Evolutionary conservation across 2,329 filamentous ascomycete genomes (phyloP).

Genomic region (Aspergillus tubingensis): DNA sequence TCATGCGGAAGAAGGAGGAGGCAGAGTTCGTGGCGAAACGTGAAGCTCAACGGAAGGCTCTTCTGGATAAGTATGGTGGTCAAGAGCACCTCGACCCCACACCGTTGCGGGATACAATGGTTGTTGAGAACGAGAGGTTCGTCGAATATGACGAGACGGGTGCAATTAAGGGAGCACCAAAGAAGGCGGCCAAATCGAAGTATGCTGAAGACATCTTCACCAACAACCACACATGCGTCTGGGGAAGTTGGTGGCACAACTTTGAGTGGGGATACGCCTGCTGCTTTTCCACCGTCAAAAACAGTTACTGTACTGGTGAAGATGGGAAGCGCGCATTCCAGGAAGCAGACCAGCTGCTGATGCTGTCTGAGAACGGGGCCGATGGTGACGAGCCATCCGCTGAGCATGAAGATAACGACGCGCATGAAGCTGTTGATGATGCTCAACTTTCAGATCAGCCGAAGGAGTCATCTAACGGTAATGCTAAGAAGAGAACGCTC

Average conservation of each 20-base stretch:
- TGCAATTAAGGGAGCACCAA: slow-evolving; percentile 81
- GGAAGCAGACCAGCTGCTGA: slow-evolving; percentile 66
- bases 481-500: slow-evolving; percentile 70
- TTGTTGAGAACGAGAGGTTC: slow-evolving; percentile 81
- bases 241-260: slow-evolving; percentile 96
- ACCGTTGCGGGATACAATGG: slow-evolving; percentile 64
- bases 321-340: slow-evolving; percentile 81
- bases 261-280: slow-evolving; percentile 97
- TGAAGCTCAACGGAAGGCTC: slow-evolving; percentile 65
- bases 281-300: slow-evolving; percentile 90
- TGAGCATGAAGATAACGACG: slow-evolving; percentile 19
- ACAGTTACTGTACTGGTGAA: slow-evolving; percentile 95
- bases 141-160: slow-evolving; percentile 94
- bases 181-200: slow-evolving; percentile 78
- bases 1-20: slow-evolving; percentile 75
- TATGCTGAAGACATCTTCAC: slow-evolving; percentile 84
- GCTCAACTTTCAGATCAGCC: slow-evolving; percentile 28
- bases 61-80: slow-evolving; percentile 81
- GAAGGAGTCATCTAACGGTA: slow-evolving; percentile 36
- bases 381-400: slow-evolving; percentile 6
- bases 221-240: slow-evolving; percentile 90
- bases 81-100: slow-evolving; percentile 63
- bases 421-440: slow-evolving; percentile 18
- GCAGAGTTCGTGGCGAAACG: slow-evolving; percentile 72
- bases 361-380: slow-evolving; percentile 38